phyloP scores from a whole-genome alignment of 805 yeast genomes.

The Lipomyces sp. region DNA sequence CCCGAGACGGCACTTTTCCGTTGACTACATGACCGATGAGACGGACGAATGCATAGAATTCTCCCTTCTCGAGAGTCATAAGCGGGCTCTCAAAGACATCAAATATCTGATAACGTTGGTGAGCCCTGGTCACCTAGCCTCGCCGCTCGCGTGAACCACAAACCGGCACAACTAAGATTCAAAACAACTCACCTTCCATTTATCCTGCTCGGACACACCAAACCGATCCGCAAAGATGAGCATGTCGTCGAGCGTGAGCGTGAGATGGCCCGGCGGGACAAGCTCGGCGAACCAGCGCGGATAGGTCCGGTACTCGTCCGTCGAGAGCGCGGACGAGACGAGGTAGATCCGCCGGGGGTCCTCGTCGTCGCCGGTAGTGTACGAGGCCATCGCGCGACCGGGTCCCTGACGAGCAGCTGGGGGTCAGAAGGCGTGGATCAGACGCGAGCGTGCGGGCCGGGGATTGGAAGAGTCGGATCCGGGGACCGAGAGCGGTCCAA shows the following conservation, averaged over 20 bases:
- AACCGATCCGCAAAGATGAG: conserved; percentile 75
- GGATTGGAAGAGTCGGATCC: too few relatives aligned
- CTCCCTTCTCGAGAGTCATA: conserved; percentile 73
- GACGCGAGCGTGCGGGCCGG: too few relatives aligned
- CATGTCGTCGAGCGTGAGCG: conserved; percentile 73
- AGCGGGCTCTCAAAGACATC: conserved; percentile 37
- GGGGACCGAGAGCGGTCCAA: too few relatives aligned
- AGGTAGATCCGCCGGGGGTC: conserved; percentile 25
- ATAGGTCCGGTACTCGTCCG: conserved; percentile 78
- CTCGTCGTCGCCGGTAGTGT: conserved; percentile 12
- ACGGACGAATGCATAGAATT: conserved; percentile 83
- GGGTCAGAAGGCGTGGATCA: too few relatives aligned
- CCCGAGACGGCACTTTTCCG: conserved; percentile 35
- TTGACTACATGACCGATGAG: conserved; percentile 68
- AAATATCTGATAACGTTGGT: conserved; percentile 26
- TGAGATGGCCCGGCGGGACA: conserved; percentile 53
- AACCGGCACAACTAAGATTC: background rate
- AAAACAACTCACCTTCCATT: conserved; percentile 45
- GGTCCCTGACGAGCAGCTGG: background rate
- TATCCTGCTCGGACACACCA: conserved; percentile 52
- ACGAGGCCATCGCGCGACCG: conserved; percentile 8
- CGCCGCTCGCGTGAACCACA: background rate
- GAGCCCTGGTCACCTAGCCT: too few relatives aligned
- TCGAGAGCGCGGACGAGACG: conserved; percentile 47
- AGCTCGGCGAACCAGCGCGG: conserved; percentile 92